A percentile compares a stretch with the other conserved stretches of the same genome.
Conservation (phyloP, 352 stramenopile species). For the Globisporangium paddicum region DNA sequence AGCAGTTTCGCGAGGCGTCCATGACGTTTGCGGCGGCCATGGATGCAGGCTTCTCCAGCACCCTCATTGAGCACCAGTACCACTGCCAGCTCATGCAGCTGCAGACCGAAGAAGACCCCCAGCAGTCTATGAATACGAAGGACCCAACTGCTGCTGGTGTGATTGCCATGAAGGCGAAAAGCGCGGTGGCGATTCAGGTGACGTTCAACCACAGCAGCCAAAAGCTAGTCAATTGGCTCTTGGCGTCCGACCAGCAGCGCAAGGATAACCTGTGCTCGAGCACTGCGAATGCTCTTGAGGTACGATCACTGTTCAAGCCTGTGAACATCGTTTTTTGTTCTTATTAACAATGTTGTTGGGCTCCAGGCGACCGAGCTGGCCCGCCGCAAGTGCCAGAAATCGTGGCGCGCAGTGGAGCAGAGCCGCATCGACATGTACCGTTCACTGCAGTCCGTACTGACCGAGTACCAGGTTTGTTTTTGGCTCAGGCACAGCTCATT, state of each 20-base stretch:
- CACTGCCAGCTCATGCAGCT: constrained; percentile 39
- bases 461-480: constrained; percentile 64
- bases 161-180: constrained; percentile 6
- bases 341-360: neutral
- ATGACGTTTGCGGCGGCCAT: constrained; percentile 60
- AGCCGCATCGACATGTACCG: constrained; percentile 68
- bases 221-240: constrained; percentile 79
- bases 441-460: constrained; percentile 60
- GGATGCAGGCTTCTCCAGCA: constrained; percentile 71
- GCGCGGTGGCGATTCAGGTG: constrained; percentile 22
- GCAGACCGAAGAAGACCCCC: constrained; percentile 18
- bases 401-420: constrained; percentile 58
- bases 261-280: constrained; percentile 64
- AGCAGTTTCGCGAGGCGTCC: constrained; percentile 62
- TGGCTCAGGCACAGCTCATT: neutral
- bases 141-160: constrained; percentile 1
- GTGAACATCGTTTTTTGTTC: no score
- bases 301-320: no score
- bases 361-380: constrained; percentile 57
- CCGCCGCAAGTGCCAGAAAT: constrained; percentile 53
- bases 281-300: constrained; percentile 56
- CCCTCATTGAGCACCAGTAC: constrained; percentile 65
- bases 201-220: constrained; percentile 56
- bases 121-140: constrained; percentile 3
- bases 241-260: constrained; percentile 58